These are phyloP conservation scores for Anacardium occidentale DNA, from an alignment of 345 rosid species.

Conservation along the genomic window DNA sequence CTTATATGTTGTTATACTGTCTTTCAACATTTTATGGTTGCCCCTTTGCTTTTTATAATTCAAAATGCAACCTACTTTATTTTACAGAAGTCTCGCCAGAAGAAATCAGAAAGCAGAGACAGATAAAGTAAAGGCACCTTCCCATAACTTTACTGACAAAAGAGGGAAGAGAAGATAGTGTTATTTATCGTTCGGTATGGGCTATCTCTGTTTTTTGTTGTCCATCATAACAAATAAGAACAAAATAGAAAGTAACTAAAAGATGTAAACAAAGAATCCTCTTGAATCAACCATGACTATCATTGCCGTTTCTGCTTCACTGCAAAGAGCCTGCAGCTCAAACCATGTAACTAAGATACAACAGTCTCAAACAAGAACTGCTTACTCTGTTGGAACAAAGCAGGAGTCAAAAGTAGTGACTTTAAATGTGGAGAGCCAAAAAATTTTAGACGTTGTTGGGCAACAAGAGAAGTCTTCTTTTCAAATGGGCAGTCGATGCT, in stretches of 20 bases:
- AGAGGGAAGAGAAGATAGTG: constrained; percentile 21
- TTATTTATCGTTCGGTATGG: constrained; percentile 29
- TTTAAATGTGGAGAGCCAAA: constrained; percentile 30
- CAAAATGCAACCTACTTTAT: background rate
- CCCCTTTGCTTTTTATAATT: too few species aligned
- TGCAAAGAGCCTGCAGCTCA: constrained; percentile 30
- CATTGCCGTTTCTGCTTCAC: constrained; percentile 48
- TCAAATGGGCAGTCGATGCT: constrained; percentile 2
- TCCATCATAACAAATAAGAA: background rate
- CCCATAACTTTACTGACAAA: constrained; percentile 18
- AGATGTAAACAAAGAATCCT: background rate
- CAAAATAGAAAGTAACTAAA: background rate
- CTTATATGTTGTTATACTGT: background rate
- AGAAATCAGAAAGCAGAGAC: too few species aligned
- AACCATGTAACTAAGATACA: constrained; percentile 25
- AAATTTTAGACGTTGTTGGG: constrained; percentile 17
- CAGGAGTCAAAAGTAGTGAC: constrained; percentile 33
- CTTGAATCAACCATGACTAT: constrained; percentile 36
- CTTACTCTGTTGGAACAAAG: constrained; percentile 35
- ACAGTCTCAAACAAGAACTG: constrained; percentile 24
- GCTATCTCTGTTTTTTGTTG: background rate
- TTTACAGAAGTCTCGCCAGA: too few species aligned
- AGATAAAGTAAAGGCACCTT: background rate
- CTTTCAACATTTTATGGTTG: background rate
- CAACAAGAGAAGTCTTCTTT: constrained; percentile 16